phyloP scores from a whole-genome alignment of 2,329 filamentous ascomycete genomes.

The Didymella arachidicola region DNA sequence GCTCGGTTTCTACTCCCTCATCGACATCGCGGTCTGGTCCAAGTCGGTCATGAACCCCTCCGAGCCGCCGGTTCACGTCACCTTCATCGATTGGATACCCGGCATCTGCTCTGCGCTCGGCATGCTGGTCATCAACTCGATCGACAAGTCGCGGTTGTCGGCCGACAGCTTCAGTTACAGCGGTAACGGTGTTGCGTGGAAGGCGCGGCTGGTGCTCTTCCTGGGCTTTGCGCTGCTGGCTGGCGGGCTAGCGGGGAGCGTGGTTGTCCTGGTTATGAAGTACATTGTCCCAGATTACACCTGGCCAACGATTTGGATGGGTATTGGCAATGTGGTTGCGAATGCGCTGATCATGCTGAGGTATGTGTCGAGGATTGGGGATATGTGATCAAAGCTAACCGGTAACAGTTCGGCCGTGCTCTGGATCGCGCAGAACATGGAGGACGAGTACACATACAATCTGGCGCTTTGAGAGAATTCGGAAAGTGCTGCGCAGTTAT shows the following conservation, averaged over 20 bases:
- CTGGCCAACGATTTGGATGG: conserved; percentile 71
- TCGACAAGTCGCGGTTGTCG: conserved; percentile 71
- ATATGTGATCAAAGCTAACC: conserved; percentile 28
- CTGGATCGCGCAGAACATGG: conserved; percentile 76
- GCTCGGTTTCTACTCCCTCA: conserved; percentile 72
- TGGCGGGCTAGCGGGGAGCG: conserved; percentile 70
- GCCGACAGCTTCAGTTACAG: conserved; percentile 71
- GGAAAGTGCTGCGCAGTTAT: background rate
- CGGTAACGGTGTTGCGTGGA: conserved; percentile 73
- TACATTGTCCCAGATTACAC: conserved; percentile 68
- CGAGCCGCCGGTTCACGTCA: conserved; percentile 64
- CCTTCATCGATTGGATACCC: conserved; percentile 76
- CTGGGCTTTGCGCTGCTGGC: conserved; percentile 74
- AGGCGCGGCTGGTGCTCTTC: conserved; percentile 72
- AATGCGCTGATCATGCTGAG: conserved; percentile 73
- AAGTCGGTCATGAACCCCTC: conserved; percentile 68
- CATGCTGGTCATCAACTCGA: conserved; percentile 76
- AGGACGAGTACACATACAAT: conserved; percentile 76
- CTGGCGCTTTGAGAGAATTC: conserved; percentile 61
- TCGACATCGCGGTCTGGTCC: conserved; percentile 71
- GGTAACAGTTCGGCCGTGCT: conserved; percentile 65
- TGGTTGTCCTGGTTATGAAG: conserved; percentile 73
- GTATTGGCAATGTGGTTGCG: conserved; percentile 70
- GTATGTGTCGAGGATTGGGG: conserved; percentile 52
- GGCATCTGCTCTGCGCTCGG: conserved; percentile 73